phyloP scores from a whole-genome alignment of 2,329 filamentous ascomycete species.

The Pseudogymnoascus sp. region DNA sequence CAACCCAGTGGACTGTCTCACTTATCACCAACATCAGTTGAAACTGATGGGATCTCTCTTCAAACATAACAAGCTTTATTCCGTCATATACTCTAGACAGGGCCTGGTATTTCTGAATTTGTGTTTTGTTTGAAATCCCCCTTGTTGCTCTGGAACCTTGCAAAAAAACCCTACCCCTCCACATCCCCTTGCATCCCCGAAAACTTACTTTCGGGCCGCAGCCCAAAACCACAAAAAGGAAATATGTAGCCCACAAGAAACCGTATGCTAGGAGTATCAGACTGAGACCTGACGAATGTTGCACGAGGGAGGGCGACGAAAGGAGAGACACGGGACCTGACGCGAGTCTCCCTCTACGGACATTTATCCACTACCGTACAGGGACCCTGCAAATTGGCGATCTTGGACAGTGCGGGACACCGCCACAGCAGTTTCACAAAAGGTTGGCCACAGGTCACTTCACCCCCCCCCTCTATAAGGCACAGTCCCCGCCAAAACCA shows the following conservation, averaged over 20 bases:
- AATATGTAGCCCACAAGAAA: neutral
- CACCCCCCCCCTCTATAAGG: neutral
- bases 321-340: neutral
- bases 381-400: neutral
- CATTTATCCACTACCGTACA: slow-evolving; percentile 5
- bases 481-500: neutral
- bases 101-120: neutral
- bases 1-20: neutral
- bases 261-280: neutral
- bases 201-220: neutral
- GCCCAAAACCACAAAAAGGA: neutral
- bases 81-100: neutral
- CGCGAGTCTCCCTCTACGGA: neutral
- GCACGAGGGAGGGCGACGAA: neutral
- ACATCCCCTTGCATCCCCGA: neutral
- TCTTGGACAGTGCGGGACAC: neutral
- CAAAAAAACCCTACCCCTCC: neutral
- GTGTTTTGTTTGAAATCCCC: neutral
- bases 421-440: slow-evolving; percentile 2
- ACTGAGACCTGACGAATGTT: slow-evolving; percentile 4
- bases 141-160: slow-evolving; percentile 3
- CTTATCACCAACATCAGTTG: neutral
- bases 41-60: neutral
- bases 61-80: neutral
- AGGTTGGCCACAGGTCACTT: neutral